Evolutionary conservation across 1,284 basidiomycete species (phyloP), one percentile per base, ranked within the genome.

Genomic region (Heterobasidion occidentale): DNA sequence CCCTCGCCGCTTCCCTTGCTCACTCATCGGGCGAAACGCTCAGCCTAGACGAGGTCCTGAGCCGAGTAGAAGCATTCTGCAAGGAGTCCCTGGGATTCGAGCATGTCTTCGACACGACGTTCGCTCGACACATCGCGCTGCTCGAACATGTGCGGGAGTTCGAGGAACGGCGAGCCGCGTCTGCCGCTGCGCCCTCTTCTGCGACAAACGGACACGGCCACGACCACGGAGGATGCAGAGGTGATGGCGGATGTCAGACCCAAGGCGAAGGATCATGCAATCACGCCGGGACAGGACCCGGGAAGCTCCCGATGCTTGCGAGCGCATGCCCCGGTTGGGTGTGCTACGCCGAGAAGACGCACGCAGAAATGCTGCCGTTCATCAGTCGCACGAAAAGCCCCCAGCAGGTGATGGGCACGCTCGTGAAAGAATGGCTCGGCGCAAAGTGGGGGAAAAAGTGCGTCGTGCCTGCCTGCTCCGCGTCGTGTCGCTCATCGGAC

Each of bases 261-360:
- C 27, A 27, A 3, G 27, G 27, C 27, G 27, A 27, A 5, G 27
- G 78, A 73, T 64, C 65, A 64, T 17, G 42, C 54, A 55, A 66
- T 63, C n/a, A 58, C 63, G 36, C 54, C 60, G 50, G 53, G 52
- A 55, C 58, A 53, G 69, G 61, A 48, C 63, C 61, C 53, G 70
- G 68, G 0, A 70, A 64, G 52, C 70, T 98, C 36, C 96, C 97
- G 0, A 94, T 99, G 86, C 77, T 99, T 19, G 88, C 94, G 3
- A 94, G 92, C 62, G 93, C 96, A 11, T 99, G 97, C 73, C 97
- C 97, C 0, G 97, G 97, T 27, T 99, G 97, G 97, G 90, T 99
- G 56, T 99, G 96, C 70, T 99, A 98, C 67, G 96, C 95, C 15
- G 97, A 99, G 73, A 99, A 99, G 77, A 90, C 96, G 0, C 96